Percentiles rank a stretch among this genome's conserved stretches.
Conservation (phyloP, 2,329 filamentous ascomycete species). For the Eutypa lata region DNA sequence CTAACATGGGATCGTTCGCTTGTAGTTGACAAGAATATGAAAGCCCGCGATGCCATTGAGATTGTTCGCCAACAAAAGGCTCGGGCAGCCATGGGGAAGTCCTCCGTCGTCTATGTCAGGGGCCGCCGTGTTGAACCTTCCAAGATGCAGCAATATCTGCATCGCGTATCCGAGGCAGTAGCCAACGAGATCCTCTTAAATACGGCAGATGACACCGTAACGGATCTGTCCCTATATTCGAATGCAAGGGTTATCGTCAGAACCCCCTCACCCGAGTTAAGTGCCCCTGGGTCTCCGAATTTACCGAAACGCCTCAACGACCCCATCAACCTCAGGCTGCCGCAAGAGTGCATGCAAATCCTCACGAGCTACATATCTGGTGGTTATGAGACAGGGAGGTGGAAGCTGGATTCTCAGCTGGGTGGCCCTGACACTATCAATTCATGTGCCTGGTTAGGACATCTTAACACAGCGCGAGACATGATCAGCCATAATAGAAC, state of each 20-base stretch:
- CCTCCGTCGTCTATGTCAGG: constrained; percentile 25
- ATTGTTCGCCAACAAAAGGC: constrained; percentile 28
- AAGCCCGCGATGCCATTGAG: constrained; percentile 27
- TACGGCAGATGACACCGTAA: background rate
- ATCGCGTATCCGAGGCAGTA: constrained; percentile 17
- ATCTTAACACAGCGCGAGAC: constrained; percentile 24
- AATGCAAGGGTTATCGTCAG: constrained; percentile 20
- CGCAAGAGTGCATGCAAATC: constrained; percentile 26
- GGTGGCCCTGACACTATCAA: constrained; percentile 20
- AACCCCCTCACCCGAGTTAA: constrained; percentile 22
- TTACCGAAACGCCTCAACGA: constrained; percentile 22
- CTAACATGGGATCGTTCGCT: background rate
- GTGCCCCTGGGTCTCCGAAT: constrained; percentile 10
- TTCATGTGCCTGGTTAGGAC: constrained; percentile 27
- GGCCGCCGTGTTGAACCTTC: constrained; percentile 25
- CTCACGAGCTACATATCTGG: constrained; percentile 22
- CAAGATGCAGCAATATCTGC: constrained; percentile 26
- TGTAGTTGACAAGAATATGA: constrained; percentile 28
- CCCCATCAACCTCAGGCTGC: constrained; percentile 21
- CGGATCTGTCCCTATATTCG: background rate
- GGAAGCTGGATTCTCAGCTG: constrained; percentile 14
- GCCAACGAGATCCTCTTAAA: constrained; percentile 20
- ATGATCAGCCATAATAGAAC: constrained; percentile 25
- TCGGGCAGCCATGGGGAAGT: constrained; percentile 24
- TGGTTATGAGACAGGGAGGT: constrained; percentile 19